Evolutionary conservation across 305 asterid species (phyloP), one percentile per base, ranked within the genome.

Genomic region (Solanum aculeatissimum): DNA sequence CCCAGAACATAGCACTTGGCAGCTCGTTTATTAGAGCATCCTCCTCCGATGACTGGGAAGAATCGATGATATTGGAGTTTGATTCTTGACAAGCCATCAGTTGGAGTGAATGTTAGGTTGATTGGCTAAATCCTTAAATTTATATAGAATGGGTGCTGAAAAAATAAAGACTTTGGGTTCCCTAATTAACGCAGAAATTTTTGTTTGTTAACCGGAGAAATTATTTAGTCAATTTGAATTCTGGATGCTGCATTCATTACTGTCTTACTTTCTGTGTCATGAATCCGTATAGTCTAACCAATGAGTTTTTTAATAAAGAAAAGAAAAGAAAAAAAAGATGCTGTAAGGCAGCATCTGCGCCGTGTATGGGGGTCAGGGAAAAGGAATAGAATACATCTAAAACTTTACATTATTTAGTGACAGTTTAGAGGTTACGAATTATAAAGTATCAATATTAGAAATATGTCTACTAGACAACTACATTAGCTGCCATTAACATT

Each of bases 1-100:
- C 94, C 93, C 92, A 89, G 62, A 93, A 91, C 57, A 82, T 62
- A 65, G 85, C 82, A 72, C 68, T 86, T 4, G 86, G 89, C 16
- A 88, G 87, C 54, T 84, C 82, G 4, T n/a, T 49, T 19, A 55
- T 8, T 60, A 60, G 19, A 45, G 65, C 83, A 66, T 15, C 54
- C 0, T 23, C 38, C 7, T 23, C 38, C 10, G 21, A 72, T 72
- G 58, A 43, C 21, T n/a, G 32, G 3, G 2, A 6, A 72, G 57
- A 42, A 43, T 43, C 80, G 2, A 25, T 45, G 40, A 72, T 8
- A 45, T 15, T 47, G 40, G 43, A 7, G 42, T 49, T 75, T 75
- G 81, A 25, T 75, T 75, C 81, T 75, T 75, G 45, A 27, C 25
- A 43, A 18, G 65, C 47, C 82, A 77, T 77, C 21, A 53, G 21